Evolutionary conservation across 306 rosid genomes (phyloP).

Genomic region (Cyamopsis tetragonoloba): DNA sequence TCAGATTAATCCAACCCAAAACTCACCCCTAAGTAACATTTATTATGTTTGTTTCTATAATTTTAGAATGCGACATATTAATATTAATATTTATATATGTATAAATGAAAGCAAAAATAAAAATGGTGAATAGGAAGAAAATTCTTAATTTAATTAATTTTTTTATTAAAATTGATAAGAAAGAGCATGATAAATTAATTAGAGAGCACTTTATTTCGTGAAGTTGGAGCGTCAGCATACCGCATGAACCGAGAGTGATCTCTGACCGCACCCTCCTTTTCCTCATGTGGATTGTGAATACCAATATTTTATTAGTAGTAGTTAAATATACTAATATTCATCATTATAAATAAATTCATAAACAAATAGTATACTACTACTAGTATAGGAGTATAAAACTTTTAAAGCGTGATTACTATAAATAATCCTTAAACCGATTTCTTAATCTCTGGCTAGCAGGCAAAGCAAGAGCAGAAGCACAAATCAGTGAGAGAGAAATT

Average conservation of each 20-base stretch:
- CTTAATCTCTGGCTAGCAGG: neutral
- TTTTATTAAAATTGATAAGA: neutral
- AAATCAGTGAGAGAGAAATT: no score
- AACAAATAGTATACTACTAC: no score
- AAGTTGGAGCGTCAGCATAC: slow-evolving; percentile 35
- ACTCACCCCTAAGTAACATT: no score
- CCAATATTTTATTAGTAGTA: no score
- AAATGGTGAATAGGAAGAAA: neutral
- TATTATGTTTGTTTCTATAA: no score
- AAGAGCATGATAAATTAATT: neutral
- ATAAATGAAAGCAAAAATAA: no score
- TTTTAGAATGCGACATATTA: no score
- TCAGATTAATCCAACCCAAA: no score
- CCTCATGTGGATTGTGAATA: slow-evolving; percentile 28
- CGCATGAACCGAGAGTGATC: slow-evolving; percentile 29
- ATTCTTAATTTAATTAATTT: neutral
- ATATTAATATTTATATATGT: no score
- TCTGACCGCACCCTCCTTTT: slow-evolving; percentile 29
- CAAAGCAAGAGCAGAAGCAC: neutral
- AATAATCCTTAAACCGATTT: neutral
- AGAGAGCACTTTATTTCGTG: slow-evolving; percentile 35
- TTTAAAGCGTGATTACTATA: neutral
- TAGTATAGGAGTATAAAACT: no score
- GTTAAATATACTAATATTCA: no score
- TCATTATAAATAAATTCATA: no score